Base-by-base conservation (phyloP, 306 rosid genomes). In the Cicer chorassanicum region DNA sequence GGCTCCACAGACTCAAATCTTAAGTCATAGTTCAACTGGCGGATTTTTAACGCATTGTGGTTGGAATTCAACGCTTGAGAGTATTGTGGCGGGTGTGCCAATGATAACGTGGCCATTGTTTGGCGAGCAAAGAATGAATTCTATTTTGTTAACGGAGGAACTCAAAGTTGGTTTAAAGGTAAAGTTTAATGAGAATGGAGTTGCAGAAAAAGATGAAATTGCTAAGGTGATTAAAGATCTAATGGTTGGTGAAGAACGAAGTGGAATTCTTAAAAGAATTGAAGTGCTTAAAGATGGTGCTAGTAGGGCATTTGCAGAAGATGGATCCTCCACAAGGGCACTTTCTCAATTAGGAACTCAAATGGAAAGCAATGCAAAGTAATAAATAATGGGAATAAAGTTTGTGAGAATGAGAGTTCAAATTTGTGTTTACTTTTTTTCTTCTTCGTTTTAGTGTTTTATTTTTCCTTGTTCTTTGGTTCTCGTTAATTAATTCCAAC, bases 21-120 rank as follows among this genome's bases (percentile, higher is more conserved):
- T 80, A 0, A 24, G 49, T 0, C 79, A 80, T 2, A 1, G 1
- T 65, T 73, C 83, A 66, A 73, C 49, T 4, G 75, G 75, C 2
- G 83, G 79, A 21, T 80, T 80, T 38, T 36, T 80, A 5, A 80
- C 79, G 0, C 83, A 80, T 13, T 80, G 79, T 66, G 83, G 83
- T 9, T 80, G 75, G 83, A 73, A 80, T 57, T 73, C 83, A 1
- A 41, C 7, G 0, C 83, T 73, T 3, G 83, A 80, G 70, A 73
- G 83, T 9, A 40, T 59, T 19, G 64, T 74, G 14, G 4, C 14
- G 1, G 83, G 79, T 0, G 82, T 78, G 15, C 82, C 82, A 13
- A 45, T 73, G 83, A 49, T 80, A 0, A 9, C 75, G 9, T 80
- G 75, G 79, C 79, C 79, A 1, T n/a, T 80, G 15, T 74, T 74